A percentile compares a stretch with the other conserved stretches of the same genome.
Evolutionary conservation across 176 grass and related monocot species (phyloP).

Genomic region (Alopecurus myosuroides): DNA sequence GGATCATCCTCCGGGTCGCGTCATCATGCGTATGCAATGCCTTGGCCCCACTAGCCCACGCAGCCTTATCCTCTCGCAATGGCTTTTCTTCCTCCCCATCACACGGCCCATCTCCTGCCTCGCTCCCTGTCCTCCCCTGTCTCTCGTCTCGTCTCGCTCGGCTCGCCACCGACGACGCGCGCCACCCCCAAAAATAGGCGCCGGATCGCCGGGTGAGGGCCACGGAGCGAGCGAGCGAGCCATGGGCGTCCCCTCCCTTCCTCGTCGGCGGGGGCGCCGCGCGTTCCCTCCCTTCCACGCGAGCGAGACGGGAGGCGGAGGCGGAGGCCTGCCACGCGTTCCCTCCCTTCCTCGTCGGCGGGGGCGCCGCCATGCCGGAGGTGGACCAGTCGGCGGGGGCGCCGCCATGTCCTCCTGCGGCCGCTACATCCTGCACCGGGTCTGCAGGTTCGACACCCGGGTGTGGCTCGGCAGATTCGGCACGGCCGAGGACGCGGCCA

Average conservation of each 20-base stretch:
- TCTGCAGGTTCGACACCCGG: constrained; percentile 54
- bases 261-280: no score
- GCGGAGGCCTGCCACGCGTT: no score
- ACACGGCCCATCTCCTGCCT: background rate
- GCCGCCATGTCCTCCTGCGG: constrained; percentile 49
- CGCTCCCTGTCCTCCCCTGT: background rate
- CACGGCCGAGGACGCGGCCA: no score
- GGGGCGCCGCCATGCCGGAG: background rate
- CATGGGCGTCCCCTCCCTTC: constrained; percentile 47
- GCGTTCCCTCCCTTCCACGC: no score
- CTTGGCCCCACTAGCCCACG: no score
- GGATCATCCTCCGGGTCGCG: no score
- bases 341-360: background rate
- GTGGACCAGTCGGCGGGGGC: constrained; percentile 29
- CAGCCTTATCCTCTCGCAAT: no score
- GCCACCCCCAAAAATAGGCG: constrained; percentile 24
- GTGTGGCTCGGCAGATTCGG: no score
- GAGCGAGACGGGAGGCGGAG: no score
- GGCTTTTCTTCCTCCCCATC: no score
- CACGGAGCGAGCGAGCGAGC: background rate
- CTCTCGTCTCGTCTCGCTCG: background rate
- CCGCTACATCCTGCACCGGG: constrained; percentile 55
- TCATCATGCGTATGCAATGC: no score
- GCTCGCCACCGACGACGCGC: background rate
- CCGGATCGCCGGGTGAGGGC: constrained; percentile 6